Conservation (phyloP, 352 stramenopile genomes). For the Pythium insidiosum region DNA sequence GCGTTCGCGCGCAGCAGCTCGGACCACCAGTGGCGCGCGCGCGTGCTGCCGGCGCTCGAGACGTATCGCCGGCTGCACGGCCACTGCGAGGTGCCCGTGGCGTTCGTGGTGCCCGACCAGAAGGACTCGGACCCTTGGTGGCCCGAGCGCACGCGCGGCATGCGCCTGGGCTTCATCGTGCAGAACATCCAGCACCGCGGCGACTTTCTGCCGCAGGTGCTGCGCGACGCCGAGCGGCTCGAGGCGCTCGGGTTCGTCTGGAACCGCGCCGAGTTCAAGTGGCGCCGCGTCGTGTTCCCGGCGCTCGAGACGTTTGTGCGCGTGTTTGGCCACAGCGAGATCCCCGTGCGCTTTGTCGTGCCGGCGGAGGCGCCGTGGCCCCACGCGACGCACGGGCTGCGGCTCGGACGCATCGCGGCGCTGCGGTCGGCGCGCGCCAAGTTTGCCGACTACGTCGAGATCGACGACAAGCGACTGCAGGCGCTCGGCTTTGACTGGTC, state of each 20-base stretch:
- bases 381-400: slow-evolving; percentile 17
- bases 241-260: slow-evolving; percentile 52
- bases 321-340: slow-evolving; percentile 18
- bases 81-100: slow-evolving; percentile 26
- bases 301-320: slow-evolving; percentile 33
- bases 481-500: slow-evolving; percentile 43
- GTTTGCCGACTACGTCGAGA: slow-evolving; percentile 43
- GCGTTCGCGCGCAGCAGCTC: slow-evolving; percentile 40
- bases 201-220: slow-evolving; percentile 40
- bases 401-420: slow-evolving; percentile 24
- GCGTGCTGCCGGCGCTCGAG: slow-evolving; percentile 37
- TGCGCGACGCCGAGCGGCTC: slow-evolving; percentile 30
- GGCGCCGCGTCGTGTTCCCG: slow-evolving; percentile 33
- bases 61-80: slow-evolving; percentile 28
- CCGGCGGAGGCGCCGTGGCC: slow-evolving; percentile 32
- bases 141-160: slow-evolving; percentile 22
- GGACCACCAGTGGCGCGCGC: slow-evolving; percentile 41
- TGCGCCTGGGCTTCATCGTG: slow-evolving; percentile 43
- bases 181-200: slow-evolving; percentile 40
- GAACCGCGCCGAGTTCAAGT: slow-evolving; percentile 33
- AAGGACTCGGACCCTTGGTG: slow-evolving; percentile 24
- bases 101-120: slow-evolving; percentile 35
- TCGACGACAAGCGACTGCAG: slow-evolving; percentile 35
- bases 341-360: slow-evolving; percentile 44
- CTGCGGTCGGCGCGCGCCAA: slow-evolving; percentile 14